phyloP scores from a whole-genome alignment of 2,329 filamentous ascomycete genomes.

The Hypoxylon sp. region DNA sequence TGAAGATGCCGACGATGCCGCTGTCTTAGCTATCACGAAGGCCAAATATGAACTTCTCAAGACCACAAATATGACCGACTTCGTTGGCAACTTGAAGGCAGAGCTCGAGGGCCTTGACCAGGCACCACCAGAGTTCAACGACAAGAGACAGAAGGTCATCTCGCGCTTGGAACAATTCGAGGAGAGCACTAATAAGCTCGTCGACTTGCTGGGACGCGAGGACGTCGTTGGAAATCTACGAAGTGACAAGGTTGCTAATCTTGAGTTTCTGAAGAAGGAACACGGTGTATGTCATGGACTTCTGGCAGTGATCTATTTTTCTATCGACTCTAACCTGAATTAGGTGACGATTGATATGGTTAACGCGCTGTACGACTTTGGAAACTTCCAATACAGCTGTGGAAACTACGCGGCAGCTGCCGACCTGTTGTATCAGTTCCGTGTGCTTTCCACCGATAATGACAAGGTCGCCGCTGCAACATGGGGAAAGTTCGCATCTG shows the following conservation, averaged over 20 bases:
- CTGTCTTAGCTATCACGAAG: conserved; percentile 79
- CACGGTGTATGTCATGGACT: conserved; percentile 77
- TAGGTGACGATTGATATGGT: conserved; percentile 95
- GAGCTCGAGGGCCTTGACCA: conserved; percentile 86
- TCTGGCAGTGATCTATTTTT: not conserved
- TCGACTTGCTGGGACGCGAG: conserved; percentile 86
- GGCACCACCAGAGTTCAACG: conserved; percentile 85
- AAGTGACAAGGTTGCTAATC: conserved; percentile 98
- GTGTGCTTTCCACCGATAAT: conserved; percentile 97
- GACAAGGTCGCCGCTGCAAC: conserved; percentile 96
- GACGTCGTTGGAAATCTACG: conserved; percentile 91
- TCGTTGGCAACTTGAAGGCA: conserved; percentile 91
- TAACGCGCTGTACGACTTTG: conserved; percentile 93
- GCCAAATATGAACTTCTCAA: conserved; percentile 95
- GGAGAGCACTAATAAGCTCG: conserved; percentile 90
- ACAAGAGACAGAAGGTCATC: conserved; percentile 91
- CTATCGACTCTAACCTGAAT: conserved; percentile 26
- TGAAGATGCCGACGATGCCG: conserved; percentile 73
- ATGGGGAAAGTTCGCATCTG: conserved; percentile 97
- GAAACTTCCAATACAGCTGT: conserved; percentile 98
- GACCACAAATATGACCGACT: conserved; percentile 99
- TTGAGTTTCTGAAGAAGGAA: conserved; percentile 97
- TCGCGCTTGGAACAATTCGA: conserved; percentile 85
- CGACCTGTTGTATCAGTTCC: conserved; percentile 97
- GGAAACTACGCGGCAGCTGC: conserved; percentile 92